phyloP scores from a whole-genome alignment of 352 stramenopile species.

The Phytophthora kernoviae region DNA sequence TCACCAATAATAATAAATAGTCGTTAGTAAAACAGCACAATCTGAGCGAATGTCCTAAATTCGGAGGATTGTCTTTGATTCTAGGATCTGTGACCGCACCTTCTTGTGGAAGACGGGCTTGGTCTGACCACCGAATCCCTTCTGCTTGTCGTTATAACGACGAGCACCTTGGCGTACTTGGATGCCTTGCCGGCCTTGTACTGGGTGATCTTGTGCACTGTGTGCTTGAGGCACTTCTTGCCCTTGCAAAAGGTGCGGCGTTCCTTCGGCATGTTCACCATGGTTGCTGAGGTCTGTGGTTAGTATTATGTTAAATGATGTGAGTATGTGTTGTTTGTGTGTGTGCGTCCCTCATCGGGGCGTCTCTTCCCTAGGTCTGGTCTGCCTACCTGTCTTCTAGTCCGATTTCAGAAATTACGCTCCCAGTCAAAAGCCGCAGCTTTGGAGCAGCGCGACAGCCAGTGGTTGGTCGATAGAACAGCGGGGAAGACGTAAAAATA shows the following conservation, averaged over 20 bases:
- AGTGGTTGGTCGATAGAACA: conserved; percentile 26
- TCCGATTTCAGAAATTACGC: conserved; percentile 87
- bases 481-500: conserved; percentile 23
- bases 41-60: not conserved
- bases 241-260: conserved; percentile 98
- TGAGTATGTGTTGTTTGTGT: no score
- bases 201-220: conserved; percentile 99
- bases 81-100: conserved; percentile 23
- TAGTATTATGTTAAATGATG: no score
- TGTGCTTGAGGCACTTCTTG: conserved; percentile 99
- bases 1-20: not conserved
- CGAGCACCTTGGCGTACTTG: conserved; percentile 98
- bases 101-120: conserved; percentile 99
- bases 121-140: conserved; percentile 99
- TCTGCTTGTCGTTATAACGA: conserved; percentile 99
- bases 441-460: conserved; percentile 35
- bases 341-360: no score
- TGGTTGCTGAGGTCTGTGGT: conserved; percentile 88
- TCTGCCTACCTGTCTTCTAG: conserved; percentile 87
- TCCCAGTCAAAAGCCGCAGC: conserved; percentile 30
- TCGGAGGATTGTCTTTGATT: not conserved
- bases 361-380: no score
- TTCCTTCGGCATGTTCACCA: conserved; percentile 99
- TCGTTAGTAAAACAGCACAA: no score
- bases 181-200: conserved; percentile 99